A percentile compares a stretch with the other conserved stretches of the same genome.
These are phyloP conservation scores for Lasiodiplodia sp. DNA, from an alignment of 2,329 filamentous ascomycete species.

Conservation along the genomic window DNA sequence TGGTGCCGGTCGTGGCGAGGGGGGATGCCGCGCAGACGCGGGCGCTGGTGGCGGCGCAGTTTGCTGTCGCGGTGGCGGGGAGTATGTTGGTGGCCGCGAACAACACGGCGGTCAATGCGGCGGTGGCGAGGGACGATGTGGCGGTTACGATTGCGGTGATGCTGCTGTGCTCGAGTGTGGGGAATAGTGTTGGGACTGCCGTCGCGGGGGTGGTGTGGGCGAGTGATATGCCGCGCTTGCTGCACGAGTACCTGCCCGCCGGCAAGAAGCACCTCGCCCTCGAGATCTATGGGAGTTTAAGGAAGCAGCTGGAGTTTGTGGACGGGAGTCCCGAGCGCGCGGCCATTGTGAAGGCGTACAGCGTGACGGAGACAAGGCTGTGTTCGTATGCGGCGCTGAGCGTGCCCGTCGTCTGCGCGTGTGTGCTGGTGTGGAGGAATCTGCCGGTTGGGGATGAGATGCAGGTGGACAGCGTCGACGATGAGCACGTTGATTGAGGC, in stretches of 20 bases:
- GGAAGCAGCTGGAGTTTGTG: slow-evolving; percentile 61
- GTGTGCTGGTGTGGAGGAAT: slow-evolving; percentile 18
- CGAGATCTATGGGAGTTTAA: slow-evolving; percentile 61
- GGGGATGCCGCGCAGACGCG: background rate
- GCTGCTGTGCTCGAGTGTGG: slow-evolving; percentile 67
- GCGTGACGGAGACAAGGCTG: slow-evolving; percentile 38
- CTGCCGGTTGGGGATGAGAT: slow-evolving; percentile 18
- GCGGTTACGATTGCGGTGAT: slow-evolving; percentile 67
- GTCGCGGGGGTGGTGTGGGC: slow-evolving; percentile 72
- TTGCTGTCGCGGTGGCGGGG: slow-evolving; percentile 41
- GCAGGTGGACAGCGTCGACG: background rate
- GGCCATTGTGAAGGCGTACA: slow-evolving; percentile 47
- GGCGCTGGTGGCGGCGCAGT: slow-evolving; percentile 39
- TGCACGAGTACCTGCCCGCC: slow-evolving; percentile 57
- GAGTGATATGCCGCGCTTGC: slow-evolving; percentile 61
- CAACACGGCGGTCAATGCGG: slow-evolving; percentile 19
- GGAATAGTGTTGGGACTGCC: slow-evolving; percentile 48
- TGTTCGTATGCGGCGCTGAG: slow-evolving; percentile 43
- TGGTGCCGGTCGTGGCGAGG: slow-evolving; percentile 36
- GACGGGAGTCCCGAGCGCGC: slow-evolving; percentile 58
- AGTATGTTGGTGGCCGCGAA: slow-evolving; percentile 38
- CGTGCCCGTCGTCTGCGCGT: slow-evolving; percentile 32
- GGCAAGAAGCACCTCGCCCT: slow-evolving; percentile 46
- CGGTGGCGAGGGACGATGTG: slow-evolving; percentile 61
- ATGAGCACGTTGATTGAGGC: background rate